phyloP scores from a whole-genome alignment of 2,329 filamentous ascomycete genomes.

The Botrytis cinerea region DNA sequence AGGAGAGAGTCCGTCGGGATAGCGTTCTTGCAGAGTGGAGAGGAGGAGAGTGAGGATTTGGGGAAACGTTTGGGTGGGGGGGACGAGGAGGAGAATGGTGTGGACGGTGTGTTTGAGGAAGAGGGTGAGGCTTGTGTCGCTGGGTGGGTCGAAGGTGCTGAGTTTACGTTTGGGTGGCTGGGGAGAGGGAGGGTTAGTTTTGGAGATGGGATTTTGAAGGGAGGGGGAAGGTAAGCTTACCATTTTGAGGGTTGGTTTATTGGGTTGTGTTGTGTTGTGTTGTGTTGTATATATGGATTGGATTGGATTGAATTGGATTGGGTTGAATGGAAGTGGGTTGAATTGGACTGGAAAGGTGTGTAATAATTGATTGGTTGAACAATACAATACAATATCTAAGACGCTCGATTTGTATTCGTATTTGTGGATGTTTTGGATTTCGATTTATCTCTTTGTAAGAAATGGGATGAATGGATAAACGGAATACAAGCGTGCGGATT shows the following conservation, averaged over 20 bases:
- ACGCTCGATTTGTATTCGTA: background rate
- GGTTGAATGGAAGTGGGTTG: background rate
- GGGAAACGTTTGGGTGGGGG: slow-evolving; percentile 57
- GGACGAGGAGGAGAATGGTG: slow-evolving; percentile 69
- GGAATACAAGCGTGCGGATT: background rate
- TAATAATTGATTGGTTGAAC: too few species aligned
- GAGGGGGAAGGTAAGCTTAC: background rate
- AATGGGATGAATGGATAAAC: background rate
- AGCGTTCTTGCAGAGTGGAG: slow-evolving; percentile 57
- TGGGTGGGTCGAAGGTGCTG: background rate
- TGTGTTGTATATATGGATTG: background rate
- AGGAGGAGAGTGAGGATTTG: slow-evolving; percentile 61
- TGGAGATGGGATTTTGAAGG: background rate
- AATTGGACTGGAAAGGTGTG: background rate
- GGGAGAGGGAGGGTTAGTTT: background rate
- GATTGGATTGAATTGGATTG: background rate
- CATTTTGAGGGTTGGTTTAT: slow-evolving; percentile 1
- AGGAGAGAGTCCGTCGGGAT: slow-evolving; percentile 51
- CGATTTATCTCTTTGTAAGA: background rate
- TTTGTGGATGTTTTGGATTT: background rate
- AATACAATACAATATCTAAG: background rate
- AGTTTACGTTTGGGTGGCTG: slow-evolving; percentile 6
- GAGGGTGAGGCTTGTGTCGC: slow-evolving; percentile 58
- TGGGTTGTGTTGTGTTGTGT: background rate
- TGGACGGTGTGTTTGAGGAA: slow-evolving; percentile 72